These are phyloP conservation scores for Scutellospora calospora DNA, from an alignment of 371 early-diverging fungal species.

Conservation along the genomic window DNA sequence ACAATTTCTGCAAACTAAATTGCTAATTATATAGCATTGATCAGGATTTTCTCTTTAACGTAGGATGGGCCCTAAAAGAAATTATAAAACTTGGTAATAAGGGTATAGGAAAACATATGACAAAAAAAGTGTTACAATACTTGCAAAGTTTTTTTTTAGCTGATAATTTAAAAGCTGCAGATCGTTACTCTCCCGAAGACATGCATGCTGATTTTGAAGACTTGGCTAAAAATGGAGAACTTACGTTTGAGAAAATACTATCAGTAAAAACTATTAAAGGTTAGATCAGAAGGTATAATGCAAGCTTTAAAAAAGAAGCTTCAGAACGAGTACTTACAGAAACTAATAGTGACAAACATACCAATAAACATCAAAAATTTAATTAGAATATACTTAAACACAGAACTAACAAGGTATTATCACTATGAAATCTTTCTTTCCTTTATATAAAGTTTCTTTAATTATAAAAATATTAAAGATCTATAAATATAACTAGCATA, in stretches of 20 bases:
- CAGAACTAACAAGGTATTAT: neutral
- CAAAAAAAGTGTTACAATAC: neutral
- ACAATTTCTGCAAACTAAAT: no score
- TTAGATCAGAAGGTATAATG: slow-evolving; percentile 3
- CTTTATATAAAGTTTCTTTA: neutral
- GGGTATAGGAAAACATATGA: neutral
- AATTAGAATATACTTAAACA: neutral
- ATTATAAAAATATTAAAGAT: neutral
- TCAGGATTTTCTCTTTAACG: slow-evolving; percentile 1
- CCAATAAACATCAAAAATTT: neutral
- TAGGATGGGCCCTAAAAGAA: slow-evolving; percentile 1
- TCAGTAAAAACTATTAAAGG: slow-evolving; percentile 9
- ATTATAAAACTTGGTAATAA: slow-evolving; percentile 6
- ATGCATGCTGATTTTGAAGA: neutral
- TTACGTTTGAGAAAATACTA: neutral
- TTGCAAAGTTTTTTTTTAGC: slow-evolving; percentile 3
- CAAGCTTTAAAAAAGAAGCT: neutral
- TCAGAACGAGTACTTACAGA: neutral
- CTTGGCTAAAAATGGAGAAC: neutral
- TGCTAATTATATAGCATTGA: neutral
- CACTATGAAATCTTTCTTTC: neutral
- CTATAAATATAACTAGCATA: neutral
- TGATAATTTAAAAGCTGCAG: neutral
- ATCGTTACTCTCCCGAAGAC: neutral
- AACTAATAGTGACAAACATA: neutral